Conservation (phyloP, 1,284 basidiomycete genomes). For the Mycosarcoma maydis region DNA sequence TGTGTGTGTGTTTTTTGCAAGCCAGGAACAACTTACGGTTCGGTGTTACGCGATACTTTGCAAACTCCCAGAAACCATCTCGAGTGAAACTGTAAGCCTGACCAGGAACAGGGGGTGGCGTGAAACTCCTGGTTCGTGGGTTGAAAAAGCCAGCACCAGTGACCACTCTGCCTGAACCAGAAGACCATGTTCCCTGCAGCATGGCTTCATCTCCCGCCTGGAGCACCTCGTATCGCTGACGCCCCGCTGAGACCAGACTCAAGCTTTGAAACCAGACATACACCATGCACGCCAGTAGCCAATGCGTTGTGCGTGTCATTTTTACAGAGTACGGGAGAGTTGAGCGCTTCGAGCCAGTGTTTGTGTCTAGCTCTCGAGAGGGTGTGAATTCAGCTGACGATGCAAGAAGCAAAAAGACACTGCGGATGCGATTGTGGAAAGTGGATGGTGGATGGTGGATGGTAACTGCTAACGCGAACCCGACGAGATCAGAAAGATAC, state of each 20-base stretch:
- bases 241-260: constrained; percentile 18
- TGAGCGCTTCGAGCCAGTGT: no score
- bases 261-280: constrained; percentile 7
- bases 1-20: no score
- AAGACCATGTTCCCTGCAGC: constrained; percentile 61
- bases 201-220: constrained; percentile 32
- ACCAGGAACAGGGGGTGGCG: constrained; percentile 53
- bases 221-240: constrained; percentile 34
- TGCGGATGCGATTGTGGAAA: no score
- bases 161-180: constrained; percentile 53
- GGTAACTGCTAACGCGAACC: no score
- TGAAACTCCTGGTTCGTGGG: constrained; percentile 62
- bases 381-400: no score
- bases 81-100: constrained; percentile 64
- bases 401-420: no score
- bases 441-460: no score
- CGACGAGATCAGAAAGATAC: no score
- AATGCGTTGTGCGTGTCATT: constrained; percentile 15
- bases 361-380: no score
- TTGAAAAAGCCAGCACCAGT: constrained; percentile 63
- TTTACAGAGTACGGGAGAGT: background rate
- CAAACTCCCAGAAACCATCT: constrained; percentile 66
- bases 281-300: constrained; percentile 17
- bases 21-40: constrained; percentile 60
- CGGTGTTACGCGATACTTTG: constrained; percentile 54